Evolutionary conservation across 2,329 filamentous ascomycete species (phyloP), one percentile per base, ranked within the genome.

Genomic region (Pyrenochaeta sp.): DNA sequence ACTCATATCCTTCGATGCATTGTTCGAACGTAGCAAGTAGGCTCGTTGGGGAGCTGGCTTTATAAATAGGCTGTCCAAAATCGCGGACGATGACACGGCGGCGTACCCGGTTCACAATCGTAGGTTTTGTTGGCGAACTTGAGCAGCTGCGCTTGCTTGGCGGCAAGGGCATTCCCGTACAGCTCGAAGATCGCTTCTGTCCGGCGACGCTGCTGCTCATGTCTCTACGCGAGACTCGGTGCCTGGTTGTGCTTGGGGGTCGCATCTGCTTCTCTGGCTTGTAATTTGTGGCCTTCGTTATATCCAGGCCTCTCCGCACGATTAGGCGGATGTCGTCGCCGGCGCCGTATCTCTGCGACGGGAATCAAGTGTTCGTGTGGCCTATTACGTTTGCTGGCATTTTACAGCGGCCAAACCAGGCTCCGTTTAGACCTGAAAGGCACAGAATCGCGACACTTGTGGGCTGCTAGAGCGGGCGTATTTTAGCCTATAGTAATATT

Each of bases 1-100:
- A 27, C 24, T 27, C 24, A 27, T 27, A 27, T 13, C 24, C 24
- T 13, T 27, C 24, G 24, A 27, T 27, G 35, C 68, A 74, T 36
- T 57, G 53, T 41, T 71, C 65, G 0, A 77, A 35, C 6, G 63
- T 71, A 35, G 63, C 42, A 51, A 77, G 64, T 21, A 77, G 55
- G 17, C 22, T 22, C 7, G 10, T 21, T 28, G 29, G 60, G 32
- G 71, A 76, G 63, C 66, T 74, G 34, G 69, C 72, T 52, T 71
- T 64, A 46, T 75, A 75, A 35, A 77, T 75, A 4, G 69, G 61
- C 51, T 69, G 71, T 22, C 72, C 63, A 51, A 71, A 77, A 54
- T 77, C 71, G 22, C 45, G 37, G 38, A 77, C 35, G 51, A 77
- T 68, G 15, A 77, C 54, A 40, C 73, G 66, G 39, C 71, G 67